phyloP scores from a whole-genome alignment of 2,329 filamentous ascomycete species.

The Fusarium hostae region DNA sequence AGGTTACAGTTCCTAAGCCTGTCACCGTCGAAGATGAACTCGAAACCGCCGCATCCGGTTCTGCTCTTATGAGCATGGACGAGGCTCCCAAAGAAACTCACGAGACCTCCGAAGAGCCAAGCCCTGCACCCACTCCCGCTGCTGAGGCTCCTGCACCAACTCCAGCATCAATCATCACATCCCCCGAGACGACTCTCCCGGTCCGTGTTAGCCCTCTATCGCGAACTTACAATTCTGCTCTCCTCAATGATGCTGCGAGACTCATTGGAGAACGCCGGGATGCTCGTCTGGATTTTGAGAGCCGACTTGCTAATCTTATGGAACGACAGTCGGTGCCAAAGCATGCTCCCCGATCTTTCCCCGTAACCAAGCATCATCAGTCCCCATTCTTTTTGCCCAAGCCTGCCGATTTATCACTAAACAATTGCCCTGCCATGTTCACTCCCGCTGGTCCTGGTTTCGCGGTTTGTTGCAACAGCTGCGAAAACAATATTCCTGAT shows the following conservation, averaged over 20 bases:
- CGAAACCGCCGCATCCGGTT: conserved; percentile 43
- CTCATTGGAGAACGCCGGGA: conserved; percentile 38
- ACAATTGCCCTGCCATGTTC: conserved; percentile 10
- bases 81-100: conserved; percentile 31
- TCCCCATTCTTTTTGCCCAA: conserved; percentile 14
- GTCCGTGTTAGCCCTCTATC: conserved; percentile 40
- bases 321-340: conserved; percentile 33
- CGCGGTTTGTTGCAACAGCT: conserved; percentile 94
- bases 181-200: conserved; percentile 38
- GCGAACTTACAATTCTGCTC: conserved; percentile 43
- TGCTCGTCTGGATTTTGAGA: conserved; percentile 44
- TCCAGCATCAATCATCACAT: conserved; percentile 25
- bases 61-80: conserved; percentile 17
- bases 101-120: conserved; percentile 23
- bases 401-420: not conserved
- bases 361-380: not conserved
- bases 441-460: conserved; percentile 57
- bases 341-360: not conserved
- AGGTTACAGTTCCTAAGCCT: conserved; percentile 50
- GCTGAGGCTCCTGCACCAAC: conserved; percentile 36
- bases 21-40: conserved; percentile 64
- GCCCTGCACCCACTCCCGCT: conserved; percentile 29
- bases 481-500: conserved; percentile 80
- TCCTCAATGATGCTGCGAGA: conserved; percentile 45
- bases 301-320: conserved; percentile 43